These are phyloP conservation scores for Macaranga tanarius DNA, from an alignment of 441 rosid species.

Conservation along the genomic window DNA sequence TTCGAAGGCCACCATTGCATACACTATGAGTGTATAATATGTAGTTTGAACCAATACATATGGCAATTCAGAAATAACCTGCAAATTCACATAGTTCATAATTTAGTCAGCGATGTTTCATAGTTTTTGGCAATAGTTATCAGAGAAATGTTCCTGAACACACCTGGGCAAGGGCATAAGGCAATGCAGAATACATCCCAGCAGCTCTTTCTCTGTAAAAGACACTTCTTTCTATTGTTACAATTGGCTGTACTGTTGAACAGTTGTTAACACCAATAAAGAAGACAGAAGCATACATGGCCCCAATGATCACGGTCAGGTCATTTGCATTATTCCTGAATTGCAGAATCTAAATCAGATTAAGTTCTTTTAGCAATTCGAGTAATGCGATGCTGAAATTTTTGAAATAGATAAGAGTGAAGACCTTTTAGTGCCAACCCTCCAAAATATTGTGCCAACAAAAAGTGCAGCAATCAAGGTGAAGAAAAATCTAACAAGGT, in stretches of 20 bases:
- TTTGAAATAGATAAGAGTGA: background rate
- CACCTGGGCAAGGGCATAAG: conserved; percentile 95
- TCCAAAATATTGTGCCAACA: conserved; percentile 78
- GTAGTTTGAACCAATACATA: conserved; percentile 71
- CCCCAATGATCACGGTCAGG: conserved; percentile 75
- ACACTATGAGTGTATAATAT: conserved; percentile 67
- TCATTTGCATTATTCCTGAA: conserved; percentile 53
- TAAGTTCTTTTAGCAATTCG: background rate
- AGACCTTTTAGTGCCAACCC: conserved; percentile 63
- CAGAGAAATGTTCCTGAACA: conserved; percentile 1
- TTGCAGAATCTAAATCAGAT: conserved; percentile 9
- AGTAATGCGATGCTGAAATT: background rate
- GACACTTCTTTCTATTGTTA: conserved; percentile 80
- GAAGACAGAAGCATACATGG: conserved; percentile 73
- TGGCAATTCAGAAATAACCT: conserved; percentile 81
- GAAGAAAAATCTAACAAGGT: conserved; percentile 70
- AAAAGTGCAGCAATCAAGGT: conserved; percentile 61
- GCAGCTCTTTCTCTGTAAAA: conserved; percentile 94
- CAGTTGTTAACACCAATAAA: conserved; percentile 78
- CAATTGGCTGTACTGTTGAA: conserved; percentile 75
- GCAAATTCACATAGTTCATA: conserved; percentile 23
- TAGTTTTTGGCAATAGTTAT: background rate
- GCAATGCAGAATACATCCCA: conserved; percentile 92
- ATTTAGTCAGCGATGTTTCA: background rate
- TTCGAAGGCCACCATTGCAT: conserved; percentile 80